Evolutionary conservation across 805 yeast genomes (phyloP).

Genomic region (Yarrowia bubula): DNA sequence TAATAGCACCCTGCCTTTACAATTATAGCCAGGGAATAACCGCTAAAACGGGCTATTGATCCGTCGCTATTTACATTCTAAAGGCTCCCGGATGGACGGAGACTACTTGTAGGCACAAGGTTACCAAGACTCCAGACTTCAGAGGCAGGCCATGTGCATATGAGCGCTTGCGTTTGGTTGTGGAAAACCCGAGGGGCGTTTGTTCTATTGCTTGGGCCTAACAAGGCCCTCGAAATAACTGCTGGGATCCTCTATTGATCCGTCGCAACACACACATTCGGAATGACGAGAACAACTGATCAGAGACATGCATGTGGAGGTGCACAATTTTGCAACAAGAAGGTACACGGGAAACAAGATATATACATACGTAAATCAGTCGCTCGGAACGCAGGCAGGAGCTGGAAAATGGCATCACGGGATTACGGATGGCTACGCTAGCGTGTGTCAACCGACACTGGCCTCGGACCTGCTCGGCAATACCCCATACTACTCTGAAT

Average conservation of each 20-base stretch:
- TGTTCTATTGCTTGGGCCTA: not conserved
- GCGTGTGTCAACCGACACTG: not conserved
- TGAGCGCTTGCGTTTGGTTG: not conserved
- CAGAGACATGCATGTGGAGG: not conserved
- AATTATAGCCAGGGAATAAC: not conserved
- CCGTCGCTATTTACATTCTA: not conserved
- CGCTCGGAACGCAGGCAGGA: not conserved
- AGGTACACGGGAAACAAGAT: not conserved
- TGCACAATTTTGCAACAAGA: not conserved
- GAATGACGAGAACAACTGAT: not conserved
- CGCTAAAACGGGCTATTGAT: not conserved
- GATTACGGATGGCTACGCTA: not conserved
- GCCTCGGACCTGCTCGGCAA: slow-evolving; percentile 18
- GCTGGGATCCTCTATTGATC: not conserved
- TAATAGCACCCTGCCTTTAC: no score
- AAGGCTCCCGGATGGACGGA: slow-evolving; percentile 3
- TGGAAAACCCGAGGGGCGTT: not conserved
- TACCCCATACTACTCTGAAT: slow-evolving; percentile 19
- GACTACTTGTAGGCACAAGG: slow-evolving; percentile 23
- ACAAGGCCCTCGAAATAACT: not conserved
- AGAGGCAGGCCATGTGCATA: slow-evolving; percentile 3
- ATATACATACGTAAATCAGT: not conserved
- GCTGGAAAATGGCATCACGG: not conserved
- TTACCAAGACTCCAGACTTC: slow-evolving; percentile 6
- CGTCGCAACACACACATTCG: not conserved